Conservation (phyloP, 2,329 filamentous ascomycete genomes). For the Cercospora sojina region DNA sequence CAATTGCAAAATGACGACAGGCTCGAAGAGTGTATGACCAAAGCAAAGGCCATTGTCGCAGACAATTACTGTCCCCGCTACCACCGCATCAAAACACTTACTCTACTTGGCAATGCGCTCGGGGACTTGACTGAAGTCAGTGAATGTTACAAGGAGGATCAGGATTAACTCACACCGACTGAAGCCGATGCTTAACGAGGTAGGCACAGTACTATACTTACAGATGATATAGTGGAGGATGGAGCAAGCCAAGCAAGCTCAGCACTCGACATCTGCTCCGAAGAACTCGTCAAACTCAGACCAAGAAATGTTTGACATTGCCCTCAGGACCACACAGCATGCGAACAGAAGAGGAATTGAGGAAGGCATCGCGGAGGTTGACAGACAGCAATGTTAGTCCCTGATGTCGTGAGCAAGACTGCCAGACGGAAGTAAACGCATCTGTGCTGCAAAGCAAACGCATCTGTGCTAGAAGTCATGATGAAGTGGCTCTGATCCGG, state of each 20-base stretch:
- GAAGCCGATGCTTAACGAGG: too few relatives aligned
- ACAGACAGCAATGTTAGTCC: background rate
- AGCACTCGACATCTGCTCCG: background rate
- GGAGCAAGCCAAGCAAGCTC: too few relatives aligned
- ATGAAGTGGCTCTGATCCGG: background rate
- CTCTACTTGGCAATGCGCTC: background rate
- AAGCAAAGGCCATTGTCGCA: background rate
- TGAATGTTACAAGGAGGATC: background rate
- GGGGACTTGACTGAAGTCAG: background rate
- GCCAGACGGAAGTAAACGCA: background rate
- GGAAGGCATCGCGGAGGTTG: background rate
- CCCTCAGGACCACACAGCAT: background rate
- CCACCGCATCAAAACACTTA: background rate
- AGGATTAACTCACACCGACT: too few relatives aligned
- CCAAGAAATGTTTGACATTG: background rate
- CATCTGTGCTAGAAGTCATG: background rate
- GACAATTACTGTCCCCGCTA: background rate
- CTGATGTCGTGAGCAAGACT: background rate
- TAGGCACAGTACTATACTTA: too few relatives aligned
- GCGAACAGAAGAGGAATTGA: background rate
- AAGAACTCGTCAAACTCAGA: background rate
- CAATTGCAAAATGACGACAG: background rate
- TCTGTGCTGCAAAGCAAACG: background rate
- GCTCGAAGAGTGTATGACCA: background rate
- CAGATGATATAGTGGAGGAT: too few relatives aligned